Conservation (phyloP, 495 filamentous ascomycete species). For the Penicillium subrubescens region DNA sequence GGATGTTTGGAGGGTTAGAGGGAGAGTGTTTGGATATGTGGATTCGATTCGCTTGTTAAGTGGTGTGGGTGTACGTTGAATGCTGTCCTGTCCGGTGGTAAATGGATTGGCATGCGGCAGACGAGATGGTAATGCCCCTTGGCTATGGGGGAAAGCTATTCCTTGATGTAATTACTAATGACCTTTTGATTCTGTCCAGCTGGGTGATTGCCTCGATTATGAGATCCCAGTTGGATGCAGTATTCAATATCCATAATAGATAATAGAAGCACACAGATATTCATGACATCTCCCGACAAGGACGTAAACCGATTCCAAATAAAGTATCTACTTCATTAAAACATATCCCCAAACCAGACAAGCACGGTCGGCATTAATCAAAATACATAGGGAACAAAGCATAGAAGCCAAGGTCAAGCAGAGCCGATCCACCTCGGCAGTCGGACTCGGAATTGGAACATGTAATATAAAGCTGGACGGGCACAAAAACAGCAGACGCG, state of each 20-base stretch:
- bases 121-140: conserved; percentile 18
- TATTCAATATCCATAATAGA: conserved; percentile 20
- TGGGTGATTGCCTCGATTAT: not conserved
- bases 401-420: not conserved
- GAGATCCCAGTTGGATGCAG: not conserved
- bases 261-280: conserved; percentile 16
- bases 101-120: not conserved
- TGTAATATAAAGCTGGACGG: not conserved
- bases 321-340: conserved; percentile 4
- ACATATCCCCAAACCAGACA: not conserved
- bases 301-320: not conserved
- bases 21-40: not conserved
- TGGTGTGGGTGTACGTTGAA: not conserved
- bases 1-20: not conserved
- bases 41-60: not conserved
- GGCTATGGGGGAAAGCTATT: not conserved
- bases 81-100: not conserved
- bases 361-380: not conserved
- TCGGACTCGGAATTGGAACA: not conserved
- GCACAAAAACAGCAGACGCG: not conserved
- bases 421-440: not conserved
- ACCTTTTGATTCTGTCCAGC: conserved; percentile 12
- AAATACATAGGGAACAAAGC: not conserved
- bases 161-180: conserved; percentile 32
- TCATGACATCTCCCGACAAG: not conserved